phyloP scores from a whole-genome alignment of 768 basidiomycete species.

The Hebeloma cylindrosporum region DNA sequence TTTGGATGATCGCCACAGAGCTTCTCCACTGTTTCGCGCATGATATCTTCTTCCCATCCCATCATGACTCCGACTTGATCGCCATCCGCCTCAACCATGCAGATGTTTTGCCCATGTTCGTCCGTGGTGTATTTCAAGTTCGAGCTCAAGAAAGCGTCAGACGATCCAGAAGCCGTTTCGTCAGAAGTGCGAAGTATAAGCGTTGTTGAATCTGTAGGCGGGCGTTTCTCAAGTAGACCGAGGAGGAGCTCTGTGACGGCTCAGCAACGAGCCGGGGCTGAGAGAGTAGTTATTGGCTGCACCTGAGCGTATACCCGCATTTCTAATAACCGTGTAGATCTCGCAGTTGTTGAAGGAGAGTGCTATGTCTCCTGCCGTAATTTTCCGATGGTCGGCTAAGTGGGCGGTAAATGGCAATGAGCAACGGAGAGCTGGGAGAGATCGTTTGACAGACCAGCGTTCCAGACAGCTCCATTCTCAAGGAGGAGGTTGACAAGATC shows the following conservation, averaged over 20 bases:
- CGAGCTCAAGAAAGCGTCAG: slow-evolving; percentile 69
- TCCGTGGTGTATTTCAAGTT: slow-evolving; percentile 69
- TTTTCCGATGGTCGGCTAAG: slow-evolving; percentile 71
- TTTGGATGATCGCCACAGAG: slow-evolving; percentile 58
- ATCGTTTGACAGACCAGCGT: slow-evolving; percentile 55
- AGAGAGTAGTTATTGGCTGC: slow-evolving; percentile 25
- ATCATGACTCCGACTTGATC: slow-evolving; percentile 98
- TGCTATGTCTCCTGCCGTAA: slow-evolving; percentile 90
- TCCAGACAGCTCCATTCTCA: slow-evolving; percentile 89
- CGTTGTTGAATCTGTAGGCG: slow-evolving; percentile 30
- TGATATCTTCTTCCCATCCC: slow-evolving; percentile 94
- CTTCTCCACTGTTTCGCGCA: slow-evolving; percentile 74
- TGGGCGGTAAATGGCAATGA: slow-evolving; percentile 1
- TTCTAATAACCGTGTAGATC: slow-evolving; percentile 79
- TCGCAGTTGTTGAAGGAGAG: slow-evolving; percentile 77
- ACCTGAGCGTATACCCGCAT: slow-evolving; percentile 93
- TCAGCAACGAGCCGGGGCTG: slow-evolving; percentile 14
- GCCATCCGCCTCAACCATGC: slow-evolving; percentile 60
- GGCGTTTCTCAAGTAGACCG: slow-evolving; percentile 53
- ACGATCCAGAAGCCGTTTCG: slow-evolving; percentile 57
- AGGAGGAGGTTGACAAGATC: slow-evolving; percentile 68
- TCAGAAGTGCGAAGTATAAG: slow-evolving; percentile 52
- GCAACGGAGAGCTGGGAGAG: not conserved
- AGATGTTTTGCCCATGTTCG: slow-evolving; percentile 77
- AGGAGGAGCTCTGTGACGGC: slow-evolving; percentile 65